phyloP scores from a whole-genome alignment of 306 rosid species.

The Prunus campanulata region DNA sequence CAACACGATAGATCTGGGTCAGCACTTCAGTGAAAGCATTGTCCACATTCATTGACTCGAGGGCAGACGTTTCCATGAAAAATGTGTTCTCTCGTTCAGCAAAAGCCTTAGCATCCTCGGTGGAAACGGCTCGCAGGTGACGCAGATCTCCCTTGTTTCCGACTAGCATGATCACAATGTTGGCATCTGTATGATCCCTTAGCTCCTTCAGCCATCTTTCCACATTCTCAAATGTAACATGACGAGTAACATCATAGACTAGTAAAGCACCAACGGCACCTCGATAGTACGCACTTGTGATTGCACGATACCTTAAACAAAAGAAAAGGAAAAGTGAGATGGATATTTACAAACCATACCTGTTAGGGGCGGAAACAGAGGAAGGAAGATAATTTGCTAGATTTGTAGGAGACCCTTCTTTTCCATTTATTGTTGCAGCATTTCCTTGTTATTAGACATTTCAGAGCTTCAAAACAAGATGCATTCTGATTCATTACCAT shows the following conservation, averaged over 20 bases:
- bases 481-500: neutral
- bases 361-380: no score
- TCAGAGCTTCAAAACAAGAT: neutral
- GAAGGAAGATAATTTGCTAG: no score
- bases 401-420: no score
- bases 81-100: constrained; percentile 60
- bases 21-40: constrained; percentile 69
- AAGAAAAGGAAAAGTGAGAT: constrained; percentile 13
- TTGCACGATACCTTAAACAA: constrained; percentile 68
- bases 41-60: constrained; percentile 72
- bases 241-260: constrained; percentile 81
- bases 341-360: neutral
- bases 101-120: constrained; percentile 56
- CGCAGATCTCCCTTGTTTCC: constrained; percentile 81
- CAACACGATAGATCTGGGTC: constrained; percentile 56
- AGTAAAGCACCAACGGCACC: constrained; percentile 88
- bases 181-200: constrained; percentile 80
- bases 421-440: no score
- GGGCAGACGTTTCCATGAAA: constrained; percentile 86
- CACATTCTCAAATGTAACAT: constrained; percentile 72
- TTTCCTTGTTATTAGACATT: neutral
- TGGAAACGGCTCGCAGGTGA: constrained; percentile 65
- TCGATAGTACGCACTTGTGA: constrained; percentile 75
- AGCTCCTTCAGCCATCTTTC: constrained; percentile 89
- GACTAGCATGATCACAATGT: constrained; percentile 72